A percentile compares a stretch with the other conserved stretches of the same genome.
Conservation (phyloP, 805 yeast genomes). For the Candida boleticola region DNA sequence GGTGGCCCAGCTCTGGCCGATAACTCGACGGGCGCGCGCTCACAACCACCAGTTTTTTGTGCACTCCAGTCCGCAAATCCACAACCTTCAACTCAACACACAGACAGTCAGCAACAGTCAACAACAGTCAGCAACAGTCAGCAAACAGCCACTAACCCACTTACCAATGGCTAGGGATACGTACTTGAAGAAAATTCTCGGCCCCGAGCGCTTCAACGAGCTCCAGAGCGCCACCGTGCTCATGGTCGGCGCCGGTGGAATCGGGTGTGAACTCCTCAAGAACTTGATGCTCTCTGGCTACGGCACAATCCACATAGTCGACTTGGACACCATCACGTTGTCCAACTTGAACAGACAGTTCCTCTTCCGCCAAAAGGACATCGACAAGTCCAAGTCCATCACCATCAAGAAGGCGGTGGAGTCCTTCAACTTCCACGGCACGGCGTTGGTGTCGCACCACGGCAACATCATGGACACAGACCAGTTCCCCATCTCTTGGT, state of each 20-base stretch:
- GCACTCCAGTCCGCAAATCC: too few relatives aligned
- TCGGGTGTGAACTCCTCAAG: slow-evolving; percentile 88
- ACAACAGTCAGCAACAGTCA: too few relatives aligned
- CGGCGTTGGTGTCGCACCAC: slow-evolving; percentile 74
- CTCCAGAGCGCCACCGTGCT: slow-evolving; percentile 54
- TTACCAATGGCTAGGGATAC: slow-evolving; percentile 36
- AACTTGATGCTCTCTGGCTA: slow-evolving; percentile 75
- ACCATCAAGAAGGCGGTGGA: slow-evolving; percentile 85
- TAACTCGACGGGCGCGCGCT: too few relatives aligned
- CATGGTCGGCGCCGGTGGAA: slow-evolving; percentile 95
- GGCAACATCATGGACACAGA: slow-evolving; percentile 82
- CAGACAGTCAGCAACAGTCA: too few relatives aligned
- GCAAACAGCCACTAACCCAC: background rate
- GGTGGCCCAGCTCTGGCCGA: too few relatives aligned
- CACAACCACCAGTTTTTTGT: too few relatives aligned
- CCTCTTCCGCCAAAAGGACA: slow-evolving; percentile 83
- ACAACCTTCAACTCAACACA: too few relatives aligned
- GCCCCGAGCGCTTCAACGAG: slow-evolving; percentile 27
- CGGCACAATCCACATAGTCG: slow-evolving; percentile 89
- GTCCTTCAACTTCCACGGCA: slow-evolving; percentile 56
- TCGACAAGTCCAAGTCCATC: slow-evolving; percentile 80
- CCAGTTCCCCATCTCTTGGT: slow-evolving; percentile 72
- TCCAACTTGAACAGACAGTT: slow-evolving; percentile 93
- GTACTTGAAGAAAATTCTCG: slow-evolving; percentile 45
- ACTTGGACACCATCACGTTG: slow-evolving; percentile 90